Conservation (phyloP, 768 basidiomycete species). For the Amyloporia xantha region DNA sequence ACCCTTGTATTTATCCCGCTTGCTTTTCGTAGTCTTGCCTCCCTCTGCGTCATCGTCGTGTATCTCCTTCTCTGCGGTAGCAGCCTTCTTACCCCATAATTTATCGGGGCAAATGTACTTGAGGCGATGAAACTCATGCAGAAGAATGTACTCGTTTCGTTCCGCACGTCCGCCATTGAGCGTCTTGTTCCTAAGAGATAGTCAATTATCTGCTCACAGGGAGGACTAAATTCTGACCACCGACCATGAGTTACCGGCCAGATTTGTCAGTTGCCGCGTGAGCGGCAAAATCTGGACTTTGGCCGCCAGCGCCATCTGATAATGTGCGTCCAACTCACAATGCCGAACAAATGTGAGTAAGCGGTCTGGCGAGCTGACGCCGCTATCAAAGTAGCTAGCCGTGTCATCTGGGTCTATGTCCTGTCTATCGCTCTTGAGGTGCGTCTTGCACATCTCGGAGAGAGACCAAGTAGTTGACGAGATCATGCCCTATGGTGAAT, state of each 20-base stretch:
- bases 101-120: slow-evolving; percentile 99
- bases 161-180: slow-evolving; percentile 96
- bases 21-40: slow-evolving; percentile 53
- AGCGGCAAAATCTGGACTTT: slow-evolving; percentile 93
- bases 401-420: slow-evolving; percentile 98
- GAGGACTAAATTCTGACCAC: slow-evolving; percentile 22
- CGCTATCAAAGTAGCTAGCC: slow-evolving; percentile 81
- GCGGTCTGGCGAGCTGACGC: slow-evolving; percentile 64
- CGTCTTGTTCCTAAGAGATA: slow-evolving; percentile 78
- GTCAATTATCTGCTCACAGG: neutral
- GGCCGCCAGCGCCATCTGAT: slow-evolving; percentile 92
- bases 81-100: slow-evolving; percentile 69
- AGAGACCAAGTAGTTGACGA: slow-evolving; percentile 96
- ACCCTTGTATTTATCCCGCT: slow-evolving; percentile 96
- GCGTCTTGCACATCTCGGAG: slow-evolving; percentile 92
- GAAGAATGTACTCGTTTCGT: slow-evolving; percentile 96
- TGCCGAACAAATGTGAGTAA: slow-evolving; percentile 87
- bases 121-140: slow-evolving; percentile 94
- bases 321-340: slow-evolving; percentile 93
- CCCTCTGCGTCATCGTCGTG: slow-evolving; percentile 39
- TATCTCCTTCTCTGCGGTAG: slow-evolving; percentile 43
- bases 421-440: slow-evolving; percentile 79
- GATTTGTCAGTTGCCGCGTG: slow-evolving; percentile 88
- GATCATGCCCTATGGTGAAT: slow-evolving; percentile 74
- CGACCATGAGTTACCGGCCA: slow-evolving; percentile 96